Base-by-base conservation (phyloP, 1,284 basidiomycete genomes). In the Boletellus dicymbophilus region DNA sequence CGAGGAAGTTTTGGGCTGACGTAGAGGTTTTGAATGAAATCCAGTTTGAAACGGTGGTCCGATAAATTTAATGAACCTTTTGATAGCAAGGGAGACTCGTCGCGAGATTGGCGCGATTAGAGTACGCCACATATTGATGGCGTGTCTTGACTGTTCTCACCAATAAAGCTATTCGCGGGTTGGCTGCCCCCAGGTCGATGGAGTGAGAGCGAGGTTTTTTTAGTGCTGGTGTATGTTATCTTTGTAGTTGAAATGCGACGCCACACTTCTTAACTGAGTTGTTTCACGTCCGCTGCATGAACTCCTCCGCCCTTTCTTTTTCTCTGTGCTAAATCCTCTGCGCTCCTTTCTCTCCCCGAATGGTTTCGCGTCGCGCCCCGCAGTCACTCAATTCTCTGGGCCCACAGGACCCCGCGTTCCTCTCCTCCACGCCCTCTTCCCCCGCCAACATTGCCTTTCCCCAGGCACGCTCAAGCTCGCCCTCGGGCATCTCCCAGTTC, bases 401-500 rank as follows among this genome's bases (percentile, higher is more conserved):
- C 49, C 65, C 68, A n/a, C 59, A 70, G 5, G 66, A 68, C n/a
- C 37, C 55, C 27, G 11, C 36, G 0, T 36, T 41, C 13, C 21
- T 54, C 16, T 21, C 65, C 2, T 65, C 68, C 1, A 45, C 33
- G 1, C 61, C 67, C 16, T 11, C 63, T 11, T 57, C 64, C 3
- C 55, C 70, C 10, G 58, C 67, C 46, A 46, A 60, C 48, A 41
- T 63, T 10, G 48, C 51, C 8, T 69, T 71, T 37, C 59, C 67
- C 4, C 56, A 58, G 36, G 42, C 59, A 13, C 68, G 65, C 37
- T 69, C 69, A 6, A 70, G 27, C 58, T 61, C 72, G 36, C 60
- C 76, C 51, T 65, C 76, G 2, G 66, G 74, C 23, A 61, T 79
- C 26, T 63, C 72, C 13, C 66, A 70, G 13, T 71, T 80, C 48